These are phyloP conservation scores for Magnaporthiopsis incrustans DNA, from an alignment of 2,329 filamentous ascomycete species.

Conservation along the genomic window DNA sequence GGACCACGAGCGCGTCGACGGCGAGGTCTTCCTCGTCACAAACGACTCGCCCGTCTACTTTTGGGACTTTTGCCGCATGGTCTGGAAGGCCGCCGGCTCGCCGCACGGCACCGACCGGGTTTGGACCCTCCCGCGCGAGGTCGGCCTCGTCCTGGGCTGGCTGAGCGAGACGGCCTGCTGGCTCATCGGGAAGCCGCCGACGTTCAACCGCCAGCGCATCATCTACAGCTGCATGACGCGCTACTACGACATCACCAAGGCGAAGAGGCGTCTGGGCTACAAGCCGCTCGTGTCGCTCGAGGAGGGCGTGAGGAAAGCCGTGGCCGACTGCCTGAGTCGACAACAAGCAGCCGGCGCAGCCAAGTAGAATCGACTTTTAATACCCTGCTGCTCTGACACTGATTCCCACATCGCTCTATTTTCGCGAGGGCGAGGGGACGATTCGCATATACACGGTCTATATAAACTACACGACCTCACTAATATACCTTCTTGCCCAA, in stretches of 20 bases:
- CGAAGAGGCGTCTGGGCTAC: conserved; percentile 62
- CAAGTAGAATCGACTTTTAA: not conserved
- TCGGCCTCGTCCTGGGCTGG: conserved; percentile 44
- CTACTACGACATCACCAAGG: conserved; percentile 72
- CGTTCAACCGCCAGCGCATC: conserved; percentile 52
- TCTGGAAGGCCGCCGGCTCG: conserved; percentile 60
- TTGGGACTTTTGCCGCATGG: conserved; percentile 75
- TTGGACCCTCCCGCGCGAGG: conserved; percentile 43
- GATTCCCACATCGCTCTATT: not conserved
- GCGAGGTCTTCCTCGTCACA: conserved; percentile 83
- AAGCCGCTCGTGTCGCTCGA: conserved; percentile 56
- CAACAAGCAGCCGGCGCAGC: not conserved
- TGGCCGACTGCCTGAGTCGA: conserved; percentile 17
- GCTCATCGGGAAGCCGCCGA: conserved; percentile 43
- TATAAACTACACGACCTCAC: not conserved
- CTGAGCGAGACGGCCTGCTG: conserved; percentile 44
- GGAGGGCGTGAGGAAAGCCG: conserved; percentile 51
- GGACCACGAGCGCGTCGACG: conserved; percentile 67
- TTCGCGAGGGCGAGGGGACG: not conserved
- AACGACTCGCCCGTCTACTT: conserved; percentile 86
- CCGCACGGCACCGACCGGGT: conserved; percentile 43
- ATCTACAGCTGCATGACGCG: conserved; percentile 66
- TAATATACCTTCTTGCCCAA: not conserved
- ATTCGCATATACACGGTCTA: not conserved
- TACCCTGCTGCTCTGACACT: no score